Conservation (phyloP, 805 yeast species). For the Pichia occidentalis region DNA sequence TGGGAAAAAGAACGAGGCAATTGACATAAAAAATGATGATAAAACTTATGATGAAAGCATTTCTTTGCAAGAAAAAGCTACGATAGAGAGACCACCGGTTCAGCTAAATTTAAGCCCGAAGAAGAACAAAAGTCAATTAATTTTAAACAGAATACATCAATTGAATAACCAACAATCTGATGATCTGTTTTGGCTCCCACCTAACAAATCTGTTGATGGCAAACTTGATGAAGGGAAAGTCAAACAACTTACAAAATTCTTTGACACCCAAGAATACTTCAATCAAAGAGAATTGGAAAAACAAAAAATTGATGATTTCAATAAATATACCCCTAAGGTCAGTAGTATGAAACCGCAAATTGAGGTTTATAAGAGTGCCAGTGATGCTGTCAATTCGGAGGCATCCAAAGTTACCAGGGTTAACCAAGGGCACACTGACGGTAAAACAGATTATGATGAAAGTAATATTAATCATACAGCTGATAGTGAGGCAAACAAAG, state of each 20-base stretch:
- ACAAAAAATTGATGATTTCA: slow-evolving; percentile 44
- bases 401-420: slow-evolving; percentile 1
- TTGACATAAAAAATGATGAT: slow-evolving; percentile 12
- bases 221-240: slow-evolving; percentile 39
- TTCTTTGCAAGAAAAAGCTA: background rate
- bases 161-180: slow-evolving; percentile 13
- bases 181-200: slow-evolving; percentile 16
- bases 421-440: no score
- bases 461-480: background rate
- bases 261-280: slow-evolving; percentile 81
- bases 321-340: slow-evolving; percentile 66
- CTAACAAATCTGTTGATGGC: slow-evolving; percentile 19
- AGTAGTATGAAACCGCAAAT: slow-evolving; percentile 79
- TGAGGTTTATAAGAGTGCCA: slow-evolving; percentile 80
- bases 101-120: slow-evolving; percentile 19
- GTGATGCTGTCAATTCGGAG: slow-evolving; percentile 59
- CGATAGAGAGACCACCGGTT: slow-evolving; percentile 15
- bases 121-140: slow-evolving; percentile 19
- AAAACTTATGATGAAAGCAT: background rate
- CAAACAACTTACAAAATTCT: slow-evolving; percentile 56
- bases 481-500: background rate
- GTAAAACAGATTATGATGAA: background rate
- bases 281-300: slow-evolving; percentile 76
- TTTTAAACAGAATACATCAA: slow-evolving; percentile 13
- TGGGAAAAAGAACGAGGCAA: slow-evolving; percentile 7